Base-by-base conservation (phyloP, 371 early-diverging fungal genomes). In the Batrachochytrium dendrobatidis region DNA sequence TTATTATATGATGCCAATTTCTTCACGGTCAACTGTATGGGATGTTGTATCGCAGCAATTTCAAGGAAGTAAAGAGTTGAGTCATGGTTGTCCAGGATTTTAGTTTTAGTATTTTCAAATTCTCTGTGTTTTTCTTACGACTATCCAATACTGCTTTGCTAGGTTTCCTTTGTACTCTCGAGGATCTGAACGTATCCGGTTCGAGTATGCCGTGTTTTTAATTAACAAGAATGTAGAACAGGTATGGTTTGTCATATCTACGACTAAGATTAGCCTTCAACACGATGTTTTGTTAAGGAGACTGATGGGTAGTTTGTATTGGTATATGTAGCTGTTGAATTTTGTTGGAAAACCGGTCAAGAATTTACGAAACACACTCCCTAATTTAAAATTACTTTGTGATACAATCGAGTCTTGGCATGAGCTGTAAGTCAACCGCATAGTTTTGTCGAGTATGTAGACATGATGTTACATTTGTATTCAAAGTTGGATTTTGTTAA, bases 151-250 rank as follows among this genome's bases (percentile, higher is more conserved):
- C n/a, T n/a, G n/a, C n/a, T n/a, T 7, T 15, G 20, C 18, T 69
- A 89, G 89, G 22, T 90, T 88, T 68, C 91, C 91, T 0, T 71
- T 91, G 20, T 88, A 79, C 67, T 55, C 80, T 1, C 83, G 82
- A 68, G 87, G 89, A 3, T 79, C 81, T 0, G 90, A 91, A 39
- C 70, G 76, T 10, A 70, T 79, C 61, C 75, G 87, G 5, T 90
- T 89, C 66, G 90, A 89, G 49, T 91, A 88, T 72, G 90, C 83
- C 2, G 90, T 91, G 15, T 91, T 87, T 71, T 63, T 91, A 35
- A 57, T 91, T 53, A 91, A 90, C 69, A 90, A 90, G 71, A 76
- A 91, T 53, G 81, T 91, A 57, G 91, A 91, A 63, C 91, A 90
- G 81, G 87, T 85, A n/a, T 8, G 26, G 8, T 30, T 22, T 34